Conservation (phyloP, 2,329 filamentous ascomycete species). For the Fusarium mangiferae region DNA sequence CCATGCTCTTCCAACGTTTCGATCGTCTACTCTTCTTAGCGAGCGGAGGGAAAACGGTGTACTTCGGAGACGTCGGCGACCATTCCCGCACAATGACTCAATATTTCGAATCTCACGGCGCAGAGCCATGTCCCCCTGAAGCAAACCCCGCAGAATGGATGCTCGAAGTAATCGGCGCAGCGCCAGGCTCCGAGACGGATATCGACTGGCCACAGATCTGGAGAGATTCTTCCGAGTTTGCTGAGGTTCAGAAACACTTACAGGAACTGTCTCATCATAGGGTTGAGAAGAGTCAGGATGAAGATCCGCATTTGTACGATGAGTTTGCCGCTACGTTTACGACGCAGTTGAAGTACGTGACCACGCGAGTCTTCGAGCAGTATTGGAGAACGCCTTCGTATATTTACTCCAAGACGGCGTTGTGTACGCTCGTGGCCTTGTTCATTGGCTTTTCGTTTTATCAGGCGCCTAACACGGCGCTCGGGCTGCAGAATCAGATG, state of each 20-base stretch:
- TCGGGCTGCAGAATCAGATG: conserved; percentile 76
- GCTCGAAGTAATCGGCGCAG: conserved; percentile 58
- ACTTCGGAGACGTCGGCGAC: conserved; percentile 71
- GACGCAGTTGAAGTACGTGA: conserved; percentile 49
- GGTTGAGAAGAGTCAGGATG: background rate
- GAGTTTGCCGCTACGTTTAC: conserved; percentile 47
- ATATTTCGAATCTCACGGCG: conserved; percentile 73
- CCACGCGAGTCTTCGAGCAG: conserved; percentile 50
- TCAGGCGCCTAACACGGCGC: conserved; percentile 64
- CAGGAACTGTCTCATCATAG: conserved; percentile 8
- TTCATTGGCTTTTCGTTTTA: conserved; percentile 73
- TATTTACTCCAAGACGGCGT: conserved; percentile 65
- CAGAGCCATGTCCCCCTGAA: conserved; percentile 59
- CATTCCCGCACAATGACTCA: conserved; percentile 62
- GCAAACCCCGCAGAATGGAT: conserved; percentile 77
- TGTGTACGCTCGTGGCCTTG: conserved; percentile 34
- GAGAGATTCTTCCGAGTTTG: conserved; percentile 48
- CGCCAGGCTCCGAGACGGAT: conserved; percentile 59
- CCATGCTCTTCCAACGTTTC: conserved; percentile 61
- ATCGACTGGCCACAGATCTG: conserved; percentile 53
- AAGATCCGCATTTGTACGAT: conserved; percentile 39
- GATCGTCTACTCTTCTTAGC: conserved; percentile 70
- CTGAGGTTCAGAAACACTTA: conserved; percentile 50
- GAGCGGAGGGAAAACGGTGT: conserved; percentile 70
- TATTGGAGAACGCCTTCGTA: conserved; percentile 63